phyloP scores from a whole-genome alignment of 2,329 filamentous ascomycete species.

The Diplodia seriata region DNA sequence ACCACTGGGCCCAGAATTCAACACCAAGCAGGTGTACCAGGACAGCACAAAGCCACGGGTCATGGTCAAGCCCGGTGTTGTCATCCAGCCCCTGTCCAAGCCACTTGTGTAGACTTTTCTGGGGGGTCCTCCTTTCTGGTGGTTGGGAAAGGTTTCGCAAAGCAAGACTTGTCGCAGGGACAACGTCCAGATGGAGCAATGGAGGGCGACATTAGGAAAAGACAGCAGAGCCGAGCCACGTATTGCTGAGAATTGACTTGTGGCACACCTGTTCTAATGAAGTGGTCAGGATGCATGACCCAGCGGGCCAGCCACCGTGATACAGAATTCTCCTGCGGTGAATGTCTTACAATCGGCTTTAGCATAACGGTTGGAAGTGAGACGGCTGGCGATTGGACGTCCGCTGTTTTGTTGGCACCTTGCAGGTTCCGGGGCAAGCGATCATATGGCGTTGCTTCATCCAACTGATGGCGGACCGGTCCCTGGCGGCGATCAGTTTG shows the following conservation, averaged over 20 bases:
- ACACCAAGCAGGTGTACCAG: constrained; percentile 95
- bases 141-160: constrained; percentile 19
- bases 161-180: constrained; percentile 28
- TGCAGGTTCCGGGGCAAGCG: neutral
- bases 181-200: constrained; percentile 30
- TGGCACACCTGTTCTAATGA: constrained; percentile 14
- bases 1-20: constrained; percentile 92
- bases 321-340: constrained; percentile 12
- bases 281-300: neutral
- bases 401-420: neutral
- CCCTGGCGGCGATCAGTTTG: constrained; percentile 18
- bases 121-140: constrained; percentile 2
- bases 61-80: constrained; percentile 82
- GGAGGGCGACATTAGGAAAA: constrained; percentile 14
- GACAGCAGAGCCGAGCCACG: constrained; percentile 16
- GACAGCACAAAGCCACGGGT: constrained; percentile 86
- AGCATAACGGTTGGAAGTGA: constrained; percentile 2
- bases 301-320: constrained; percentile 18
- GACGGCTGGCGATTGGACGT: neutral
- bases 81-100: constrained; percentile 88
- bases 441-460: constrained; percentile 22
- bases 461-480: constrained; percentile 25
- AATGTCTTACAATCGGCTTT: constrained; percentile 10
- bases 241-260: constrained; percentile 12
- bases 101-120: constrained; percentile 60